Percentiles rank a stretch among this genome's conserved stretches.
phyloP scores from a whole-genome alignment of 2,329 filamentous ascomycete species.

The Phyllosticta citribraziliensis region DNA sequence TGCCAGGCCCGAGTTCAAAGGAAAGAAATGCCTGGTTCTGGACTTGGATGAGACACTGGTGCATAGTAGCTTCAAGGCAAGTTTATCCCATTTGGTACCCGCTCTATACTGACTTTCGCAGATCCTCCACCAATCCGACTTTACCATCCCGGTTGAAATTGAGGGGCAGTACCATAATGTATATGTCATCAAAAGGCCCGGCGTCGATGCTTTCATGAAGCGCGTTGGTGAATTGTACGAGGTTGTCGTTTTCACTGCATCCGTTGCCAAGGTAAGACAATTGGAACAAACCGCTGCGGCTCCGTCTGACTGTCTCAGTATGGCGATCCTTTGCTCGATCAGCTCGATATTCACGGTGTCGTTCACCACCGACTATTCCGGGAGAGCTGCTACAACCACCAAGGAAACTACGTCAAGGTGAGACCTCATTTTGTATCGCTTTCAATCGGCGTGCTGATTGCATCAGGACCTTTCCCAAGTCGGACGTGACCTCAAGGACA shows the following conservation, averaged over 20 bases:
- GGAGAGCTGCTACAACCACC: slow-evolving; percentile 98
- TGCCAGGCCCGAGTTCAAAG: slow-evolving; percentile 66
- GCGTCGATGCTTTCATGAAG: slow-evolving; percentile 98
- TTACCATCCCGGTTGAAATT: slow-evolving; percentile 97
- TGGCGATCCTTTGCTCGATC: slow-evolving; percentile 88
- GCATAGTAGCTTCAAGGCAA: slow-evolving; percentile 96
- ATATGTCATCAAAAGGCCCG: slow-evolving; percentile 98
- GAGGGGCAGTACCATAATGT: slow-evolving; percentile 99
- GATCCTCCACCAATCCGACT: slow-evolving; percentile 96
- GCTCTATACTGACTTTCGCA: slow-evolving; percentile 30
- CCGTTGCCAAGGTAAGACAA: slow-evolving; percentile 75
- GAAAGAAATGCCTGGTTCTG: slow-evolving; percentile 87
- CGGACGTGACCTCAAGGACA: slow-evolving; percentile 88
- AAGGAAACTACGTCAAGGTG: slow-evolving; percentile 95
- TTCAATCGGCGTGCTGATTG: background rate
- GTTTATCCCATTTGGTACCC: slow-evolving; percentile 13
- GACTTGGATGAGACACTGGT: slow-evolving; percentile 95
- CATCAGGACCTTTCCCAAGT: slow-evolving; percentile 84
- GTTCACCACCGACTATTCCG: slow-evolving; percentile 94
- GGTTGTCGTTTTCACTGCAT: slow-evolving; percentile 96
- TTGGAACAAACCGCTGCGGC: slow-evolving; percentile 4
- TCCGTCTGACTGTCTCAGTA: slow-evolving; percentile 51
- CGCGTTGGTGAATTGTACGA: slow-evolving; percentile 94
- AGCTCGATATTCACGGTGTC: slow-evolving; percentile 93
- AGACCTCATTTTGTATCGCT: background rate